Evolutionary conservation across 306 rosid species (phyloP), one percentile per base, ranked within the genome.

Genomic region (Cucumis cinereus): DNA sequence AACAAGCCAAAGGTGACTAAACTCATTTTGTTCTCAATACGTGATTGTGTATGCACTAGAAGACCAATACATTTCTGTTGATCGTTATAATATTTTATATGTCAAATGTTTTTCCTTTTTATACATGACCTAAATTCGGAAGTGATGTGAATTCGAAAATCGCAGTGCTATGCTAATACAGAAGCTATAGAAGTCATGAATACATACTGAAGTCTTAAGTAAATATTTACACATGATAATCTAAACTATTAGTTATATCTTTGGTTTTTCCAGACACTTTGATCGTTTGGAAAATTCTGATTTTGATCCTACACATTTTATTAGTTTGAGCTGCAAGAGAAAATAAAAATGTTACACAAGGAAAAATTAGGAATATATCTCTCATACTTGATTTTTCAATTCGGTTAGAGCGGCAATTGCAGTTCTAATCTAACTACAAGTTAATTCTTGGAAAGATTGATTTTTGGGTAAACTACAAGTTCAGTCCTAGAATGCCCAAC

Each of bases 1-100:
- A 84, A 73, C 82, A 88, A 89, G 79, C 87, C 96, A 72, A 88
- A 94, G 97, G 99, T 94, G 77, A 50, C 64, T 19, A 45, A 17
- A 17, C 43, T 22, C 7, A 61, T 41, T 69, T 74, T 72, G 12
- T 33, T 80, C 79, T 56, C 12, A 74, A 24, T 35, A 40, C 38
- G 59, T 70, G 56, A 3, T 22, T 15, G 75, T 15, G 16, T 26
- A 9, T 4, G 28, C 72, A 64, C 30, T 45, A 23, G 57, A 4
- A 41, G 23, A 47, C 19, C 14, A 35, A 38, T 40, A 45, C 26
- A 19, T 69, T 41, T 0, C 6, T 23, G 56, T 24, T 70, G 57
- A 24, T 47, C 12, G 75, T 47, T 70, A 26, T 47, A 38, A 5
- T 66, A n/a, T 10, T 66, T n/a, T 40, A 5, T 20, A 66, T 15